Conservation (phyloP, 2,329 filamentous ascomycete species). For the Aureobasidium vineae region DNA sequence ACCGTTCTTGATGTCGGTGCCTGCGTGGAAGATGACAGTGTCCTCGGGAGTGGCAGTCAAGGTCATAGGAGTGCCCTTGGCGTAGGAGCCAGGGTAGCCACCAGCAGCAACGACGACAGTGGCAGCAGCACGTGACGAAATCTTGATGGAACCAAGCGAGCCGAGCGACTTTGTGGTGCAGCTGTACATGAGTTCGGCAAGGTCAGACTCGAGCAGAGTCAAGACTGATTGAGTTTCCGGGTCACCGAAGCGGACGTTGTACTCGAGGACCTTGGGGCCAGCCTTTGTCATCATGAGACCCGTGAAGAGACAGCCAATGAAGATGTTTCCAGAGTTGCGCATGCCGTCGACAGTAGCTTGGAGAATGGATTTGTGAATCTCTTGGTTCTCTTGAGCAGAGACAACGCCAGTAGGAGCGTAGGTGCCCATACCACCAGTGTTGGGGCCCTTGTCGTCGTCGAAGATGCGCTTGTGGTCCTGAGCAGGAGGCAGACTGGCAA, state of each 20-base stretch:
- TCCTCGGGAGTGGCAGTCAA: conserved; percentile 51
- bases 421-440: conserved; percentile 97
- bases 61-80: conserved; percentile 68
- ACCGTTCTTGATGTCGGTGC: conserved; percentile 65
- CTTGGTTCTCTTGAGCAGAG: conserved; percentile 63
- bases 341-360: conserved; percentile 87
- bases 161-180: conserved; percentile 74
- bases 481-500: conserved; percentile 80
- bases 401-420: conserved; percentile 70
- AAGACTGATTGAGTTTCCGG: conserved; percentile 88
- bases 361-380: conserved; percentile 78
- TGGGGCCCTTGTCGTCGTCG: conserved; percentile 85
- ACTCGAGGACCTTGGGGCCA: conserved; percentile 82
- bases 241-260: conserved; percentile 91
- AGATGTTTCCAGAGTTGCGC: conserved; percentile 70
- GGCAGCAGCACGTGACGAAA: conserved; percentile 63
- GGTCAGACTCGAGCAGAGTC: conserved; percentile 77
- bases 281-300: conserved; percentile 88
- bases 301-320: conserved; percentile 76
- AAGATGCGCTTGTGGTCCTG: conserved; percentile 97
- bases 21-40: conserved; percentile 80
- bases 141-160: conserved; percentile 37
- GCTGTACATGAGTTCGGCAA: conserved; percentile 85
- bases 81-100: conserved; percentile 84
- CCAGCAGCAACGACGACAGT: conserved; percentile 93